These are phyloP conservation scores for Fraxinus ornus DNA, from an alignment of 305 asterid genomes.

Conservation along the genomic window DNA sequence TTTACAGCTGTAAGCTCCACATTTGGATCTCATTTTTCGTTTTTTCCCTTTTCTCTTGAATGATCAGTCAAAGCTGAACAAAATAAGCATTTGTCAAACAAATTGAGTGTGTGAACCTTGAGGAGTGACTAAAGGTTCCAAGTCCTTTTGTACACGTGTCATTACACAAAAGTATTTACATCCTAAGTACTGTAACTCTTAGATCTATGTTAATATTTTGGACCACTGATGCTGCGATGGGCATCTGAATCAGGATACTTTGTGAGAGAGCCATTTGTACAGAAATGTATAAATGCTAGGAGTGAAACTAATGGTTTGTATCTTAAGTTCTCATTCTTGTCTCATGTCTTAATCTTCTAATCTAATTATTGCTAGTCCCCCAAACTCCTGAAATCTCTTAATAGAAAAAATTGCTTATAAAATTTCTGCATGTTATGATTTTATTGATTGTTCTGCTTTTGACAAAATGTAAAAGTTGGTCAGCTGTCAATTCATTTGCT, in stretches of 20 bases:
- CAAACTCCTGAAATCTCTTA: not conserved
- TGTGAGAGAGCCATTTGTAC: not conserved
- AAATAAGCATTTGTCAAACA: not conserved
- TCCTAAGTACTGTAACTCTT: not conserved
- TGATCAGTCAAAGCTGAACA: slow-evolving; percentile 7
- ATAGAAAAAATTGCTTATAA: not conserved
- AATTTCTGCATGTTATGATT: not conserved
- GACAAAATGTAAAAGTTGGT: not conserved
- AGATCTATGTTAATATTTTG: not conserved
- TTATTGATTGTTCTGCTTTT: not conserved
- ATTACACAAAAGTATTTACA: not conserved
- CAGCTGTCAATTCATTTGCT: not conserved
- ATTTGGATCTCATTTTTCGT: not conserved
- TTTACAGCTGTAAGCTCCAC: slow-evolving; percentile 80
- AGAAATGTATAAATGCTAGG: not conserved
- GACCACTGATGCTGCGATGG: not conserved
- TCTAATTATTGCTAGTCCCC: not conserved
- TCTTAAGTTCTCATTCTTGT: not conserved
- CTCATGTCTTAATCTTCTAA: not conserved
- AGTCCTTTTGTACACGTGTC: not conserved
- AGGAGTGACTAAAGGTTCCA: not conserved
- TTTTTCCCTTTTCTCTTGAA: slow-evolving; percentile 1
- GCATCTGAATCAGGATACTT: slow-evolving; percentile 1
- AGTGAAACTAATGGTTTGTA: not conserved
- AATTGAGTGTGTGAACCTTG: not conserved